Base-by-base conservation (phyloP, 352 stramenopile species). In the Pythium volutum region DNA sequence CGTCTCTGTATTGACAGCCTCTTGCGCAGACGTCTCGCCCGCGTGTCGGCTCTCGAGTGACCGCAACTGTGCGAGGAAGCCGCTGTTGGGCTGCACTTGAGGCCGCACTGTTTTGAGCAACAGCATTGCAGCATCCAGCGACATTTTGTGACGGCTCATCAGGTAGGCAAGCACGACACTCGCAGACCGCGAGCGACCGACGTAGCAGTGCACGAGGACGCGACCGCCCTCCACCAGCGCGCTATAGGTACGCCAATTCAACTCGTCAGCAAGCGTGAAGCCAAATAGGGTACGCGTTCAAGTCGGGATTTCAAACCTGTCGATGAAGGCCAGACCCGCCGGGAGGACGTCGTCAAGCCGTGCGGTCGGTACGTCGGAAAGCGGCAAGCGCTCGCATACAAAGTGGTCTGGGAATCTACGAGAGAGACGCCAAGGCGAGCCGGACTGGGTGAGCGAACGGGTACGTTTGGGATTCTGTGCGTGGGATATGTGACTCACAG, bases 141-240 rank as follows among this genome's bases (percentile, higher is more conserved):
- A 52, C 66, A 89, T 65, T 0, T 23, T 18, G 2, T 72, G 55
- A 23, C 67, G 67, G 8, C 66, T 55, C 16, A 94, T 79, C 12
- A 94, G 60, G 49, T 81, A 91, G 16, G 76, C 85, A 22, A 92
- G 60, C 6, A 94, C 55, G 41, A 94, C 73, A 0, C 82, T 80
- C 22, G 75, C 78, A 4, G 82, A 92, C 7, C 85, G 76, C n/a
- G 78, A 89, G 4, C 73, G 69, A 2, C 85, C 85, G 47, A 87
- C 73, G 26, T 80, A 89, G 56, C 85, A 94, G 53, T 94, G 85
- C 45, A 94, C 81, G 26, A 93, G 77, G 18, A 90, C 81, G 9
- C 73, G 70, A n/a, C 78, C 76, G 33, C 75, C 73, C 0, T 41
- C 39, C 10, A 41, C 59, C 4, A 90, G 50, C 2, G 78, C 75